A percentile compares a stretch with the other conserved stretches of the same genome.
Evolutionary conservation across 345 rosid species (phyloP).

Genomic region (Melaleuca quinquenervia): DNA sequence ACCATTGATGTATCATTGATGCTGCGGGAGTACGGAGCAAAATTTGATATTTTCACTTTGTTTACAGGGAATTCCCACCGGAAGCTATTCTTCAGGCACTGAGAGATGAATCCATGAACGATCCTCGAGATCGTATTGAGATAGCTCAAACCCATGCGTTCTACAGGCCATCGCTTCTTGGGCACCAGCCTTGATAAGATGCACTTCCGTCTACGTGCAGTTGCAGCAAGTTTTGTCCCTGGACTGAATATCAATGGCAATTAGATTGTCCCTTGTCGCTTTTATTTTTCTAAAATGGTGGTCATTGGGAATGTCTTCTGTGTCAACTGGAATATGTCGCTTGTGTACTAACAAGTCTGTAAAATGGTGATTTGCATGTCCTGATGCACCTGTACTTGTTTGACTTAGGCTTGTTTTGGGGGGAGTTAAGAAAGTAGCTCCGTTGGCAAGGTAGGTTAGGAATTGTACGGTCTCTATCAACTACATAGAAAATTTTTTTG

Average conservation of each 20-base stretch:
- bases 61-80: constrained; percentile 58
- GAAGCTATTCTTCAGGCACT: constrained; percentile 73
- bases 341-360: not conserved
- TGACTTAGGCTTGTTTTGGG: not conserved
- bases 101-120: constrained; percentile 88
- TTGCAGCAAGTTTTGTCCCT: not conserved
- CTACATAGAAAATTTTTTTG: not conserved
- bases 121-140: constrained; percentile 86
- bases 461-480: not conserved
- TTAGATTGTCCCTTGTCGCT: not conserved
- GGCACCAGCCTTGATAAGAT: constrained; percentile 23
- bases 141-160: constrained; percentile 88
- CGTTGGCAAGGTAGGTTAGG: not conserved
- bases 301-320: not conserved
- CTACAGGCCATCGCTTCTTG: constrained; percentile 82
- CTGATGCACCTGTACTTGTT: not conserved
- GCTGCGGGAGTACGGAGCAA: not conserved
- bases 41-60: not conserved
- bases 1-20: not conserved
- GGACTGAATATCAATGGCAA: not conserved
- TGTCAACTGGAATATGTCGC: not conserved
- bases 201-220: not conserved
- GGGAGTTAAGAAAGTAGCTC: not conserved
- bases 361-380: not conserved
- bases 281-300: not conserved